These are phyloP conservation scores for Aspergillus haitiensis DNA, from an alignment of 495 filamentous ascomycete species.

Conservation along the genomic window DNA sequence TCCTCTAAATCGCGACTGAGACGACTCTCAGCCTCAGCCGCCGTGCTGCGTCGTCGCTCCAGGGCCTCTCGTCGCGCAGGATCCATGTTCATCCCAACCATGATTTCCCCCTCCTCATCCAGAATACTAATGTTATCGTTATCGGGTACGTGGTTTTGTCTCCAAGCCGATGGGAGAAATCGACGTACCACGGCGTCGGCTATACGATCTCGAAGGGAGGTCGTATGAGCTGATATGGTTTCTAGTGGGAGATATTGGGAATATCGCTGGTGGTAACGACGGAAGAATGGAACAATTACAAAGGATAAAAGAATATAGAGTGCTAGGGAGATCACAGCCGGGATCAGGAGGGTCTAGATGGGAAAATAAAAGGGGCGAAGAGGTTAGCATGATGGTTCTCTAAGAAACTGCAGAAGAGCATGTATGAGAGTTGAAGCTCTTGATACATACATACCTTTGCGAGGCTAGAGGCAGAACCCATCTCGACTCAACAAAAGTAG, in stretches of 20 bases:
- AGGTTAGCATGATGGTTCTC: neutral
- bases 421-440: too few species aligned
- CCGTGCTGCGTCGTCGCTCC: conserved; percentile 45
- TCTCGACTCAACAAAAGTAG: conserved; percentile 15
- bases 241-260: conserved; percentile 67
- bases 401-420: neutral
- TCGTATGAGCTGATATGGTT: conserved; percentile 59
- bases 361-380: conserved; percentile 10
- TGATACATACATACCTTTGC: conserved; percentile 31
- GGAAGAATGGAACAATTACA: conserved; percentile 72
- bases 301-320: conserved; percentile 73
- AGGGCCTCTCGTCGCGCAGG: conserved; percentile 50
- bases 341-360: conserved; percentile 71
- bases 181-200: conserved; percentile 54
- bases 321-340: conserved; percentile 71
- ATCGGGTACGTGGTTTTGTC: conserved; percentile 45
- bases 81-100: conserved; percentile 60
- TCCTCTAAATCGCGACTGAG: conserved; percentile 81
- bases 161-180: conserved; percentile 58
- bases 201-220: conserved; percentile 61
- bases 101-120: conserved; percentile 65
- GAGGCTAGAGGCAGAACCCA: conserved; percentile 36
- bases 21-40: conserved; percentile 51
- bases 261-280: conserved; percentile 72
- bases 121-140: conserved; percentile 65